phyloP scores from a whole-genome alignment of 2,329 filamentous ascomycete genomes.

The Fusarium lateritium region DNA sequence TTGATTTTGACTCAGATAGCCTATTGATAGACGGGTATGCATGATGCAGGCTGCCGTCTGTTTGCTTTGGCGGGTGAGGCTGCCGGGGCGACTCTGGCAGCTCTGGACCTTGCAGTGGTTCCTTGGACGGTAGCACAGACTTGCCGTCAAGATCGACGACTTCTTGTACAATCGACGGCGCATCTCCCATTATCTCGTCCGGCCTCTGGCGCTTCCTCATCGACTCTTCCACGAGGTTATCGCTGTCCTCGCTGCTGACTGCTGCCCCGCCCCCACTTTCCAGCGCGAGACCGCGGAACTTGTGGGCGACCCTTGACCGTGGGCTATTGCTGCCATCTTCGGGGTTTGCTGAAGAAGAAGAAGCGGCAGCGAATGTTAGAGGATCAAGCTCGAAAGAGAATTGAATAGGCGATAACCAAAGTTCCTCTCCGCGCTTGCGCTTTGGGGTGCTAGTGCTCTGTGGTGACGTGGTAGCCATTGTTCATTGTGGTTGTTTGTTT shows the following conservation, averaged over 20 bases:
- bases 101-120: conserved; percentile 10
- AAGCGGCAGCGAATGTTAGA: conserved; percentile 40
- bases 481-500: conserved; percentile 31
- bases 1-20: conserved; percentile 57
- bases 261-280: conserved; percentile 62
- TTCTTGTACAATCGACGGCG: conserved; percentile 22
- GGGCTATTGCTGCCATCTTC: conserved; percentile 68
- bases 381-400: conserved; percentile 68
- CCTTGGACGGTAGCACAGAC: conserved; percentile 10
- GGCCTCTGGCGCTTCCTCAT: conserved; percentile 58
- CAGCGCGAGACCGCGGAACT: conserved; percentile 67
- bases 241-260: conserved; percentile 47
- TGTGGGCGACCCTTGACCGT: conserved; percentile 66
- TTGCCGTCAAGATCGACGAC: conserved; percentile 25
- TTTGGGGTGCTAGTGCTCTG: conserved; percentile 60
- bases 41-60: conserved; percentile 47
- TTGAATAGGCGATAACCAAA: conserved; percentile 53
- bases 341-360: conserved; percentile 47
- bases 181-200: conserved; percentile 53
- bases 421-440: conserved; percentile 61
- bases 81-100: conserved; percentile 19
- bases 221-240: conserved; percentile 48
- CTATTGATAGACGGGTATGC: conserved; percentile 59
- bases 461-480: conserved; percentile 45
- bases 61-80: conserved; percentile 30